Base-by-base conservation (phyloP, 805 yeast species). In the Scheffersomyces spartinae region DNA sequence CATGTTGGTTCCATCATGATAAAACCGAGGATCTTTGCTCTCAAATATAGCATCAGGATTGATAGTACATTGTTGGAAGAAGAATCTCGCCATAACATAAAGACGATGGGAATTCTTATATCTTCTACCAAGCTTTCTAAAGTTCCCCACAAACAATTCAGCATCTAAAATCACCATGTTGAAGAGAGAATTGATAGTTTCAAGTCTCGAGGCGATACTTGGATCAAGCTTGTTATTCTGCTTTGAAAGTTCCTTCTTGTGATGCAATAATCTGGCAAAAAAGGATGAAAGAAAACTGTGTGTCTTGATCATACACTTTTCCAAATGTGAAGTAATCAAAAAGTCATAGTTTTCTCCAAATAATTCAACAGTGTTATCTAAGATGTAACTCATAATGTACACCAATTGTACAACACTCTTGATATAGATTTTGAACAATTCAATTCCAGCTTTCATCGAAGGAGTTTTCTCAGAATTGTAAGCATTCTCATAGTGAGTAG, bases 61-160 rank as follows among this genome's bases (percentile, higher is more conserved):
- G 15, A 51, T 56, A 55, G 52, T 52, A 34, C 64, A 55, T 31
- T 59, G 65, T 26, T 47, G 47, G 24, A 60, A 39, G 6, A 56
- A 57, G 33, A 55, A 55, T 33, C 48, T 54, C 6, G 61, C 47
- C 48, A 60, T 54, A 22, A 58, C 61, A 29, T 57, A 55, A 9
- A 60, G 36, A 32, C 49, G 46, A 42, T 58, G 58, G 2, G 64
- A 57, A 32, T 57, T 60, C 27, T 54, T 45, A 35, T 60, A 59
- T 4, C 47, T 47, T 12, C 43, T 31, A 33, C 64, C 52, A 33
- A 60, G 43, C 17, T 45, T 47, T 13, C 58, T 24, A 40, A 60
- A 60, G 33, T 55, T 52, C 2, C 66, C 65, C 17, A 59, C 63
- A 33, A 59, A 60, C 6, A 58, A 37, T 25, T 59, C 66, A 2